These are phyloP conservation scores for Daedaleopsis sinensis DNA, from an alignment of 768 basidiomycete species.

Conservation along the genomic window DNA sequence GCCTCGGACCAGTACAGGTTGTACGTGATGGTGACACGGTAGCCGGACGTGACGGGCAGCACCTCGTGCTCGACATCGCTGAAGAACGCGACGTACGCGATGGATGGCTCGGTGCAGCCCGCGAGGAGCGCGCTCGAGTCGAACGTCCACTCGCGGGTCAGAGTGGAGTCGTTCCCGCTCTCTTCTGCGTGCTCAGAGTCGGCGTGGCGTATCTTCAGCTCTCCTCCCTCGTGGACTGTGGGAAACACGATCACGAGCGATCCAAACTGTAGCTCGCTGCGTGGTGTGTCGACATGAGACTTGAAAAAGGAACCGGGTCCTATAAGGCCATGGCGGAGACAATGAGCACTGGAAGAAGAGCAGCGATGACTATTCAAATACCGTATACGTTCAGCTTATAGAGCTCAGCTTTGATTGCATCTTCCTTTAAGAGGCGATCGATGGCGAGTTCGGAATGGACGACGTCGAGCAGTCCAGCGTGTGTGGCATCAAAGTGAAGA, in stretches of 20 bases:
- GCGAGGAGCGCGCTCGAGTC: conserved; percentile 38
- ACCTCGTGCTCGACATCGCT: conserved; percentile 52
- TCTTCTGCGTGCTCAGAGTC: too few species aligned
- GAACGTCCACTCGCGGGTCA: conserved; percentile 37
- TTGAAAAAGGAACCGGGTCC: conserved; percentile 52
- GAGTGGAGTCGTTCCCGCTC: too few species aligned
- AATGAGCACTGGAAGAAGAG: neutral
- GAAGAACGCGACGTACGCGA: conserved; percentile 46
- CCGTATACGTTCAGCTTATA: conserved; percentile 54
- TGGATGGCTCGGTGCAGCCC: neutral
- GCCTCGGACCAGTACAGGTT: conserved; percentile 36
- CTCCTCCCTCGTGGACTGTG: conserved; percentile 47
- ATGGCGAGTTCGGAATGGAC: conserved; percentile 13
- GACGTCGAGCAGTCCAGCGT: conserved; percentile 32
- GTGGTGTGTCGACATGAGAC: conserved; percentile 51
- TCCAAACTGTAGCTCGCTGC: conserved; percentile 48
- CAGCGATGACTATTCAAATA: too few species aligned
- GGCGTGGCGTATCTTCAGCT: conserved; percentile 35
- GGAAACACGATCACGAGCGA: conserved; percentile 57
- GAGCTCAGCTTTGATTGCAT: conserved; percentile 36
- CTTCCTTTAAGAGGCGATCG: neutral
- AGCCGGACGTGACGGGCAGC: conserved; percentile 41
- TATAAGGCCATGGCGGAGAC: conserved; percentile 11
- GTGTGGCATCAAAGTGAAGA: conserved; percentile 33
- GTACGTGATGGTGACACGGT: conserved; percentile 48